These are phyloP conservation scores for Pseudonectria buxi DNA, from an alignment of 2,329 filamentous ascomycete genomes.

Conservation along the genomic window DNA sequence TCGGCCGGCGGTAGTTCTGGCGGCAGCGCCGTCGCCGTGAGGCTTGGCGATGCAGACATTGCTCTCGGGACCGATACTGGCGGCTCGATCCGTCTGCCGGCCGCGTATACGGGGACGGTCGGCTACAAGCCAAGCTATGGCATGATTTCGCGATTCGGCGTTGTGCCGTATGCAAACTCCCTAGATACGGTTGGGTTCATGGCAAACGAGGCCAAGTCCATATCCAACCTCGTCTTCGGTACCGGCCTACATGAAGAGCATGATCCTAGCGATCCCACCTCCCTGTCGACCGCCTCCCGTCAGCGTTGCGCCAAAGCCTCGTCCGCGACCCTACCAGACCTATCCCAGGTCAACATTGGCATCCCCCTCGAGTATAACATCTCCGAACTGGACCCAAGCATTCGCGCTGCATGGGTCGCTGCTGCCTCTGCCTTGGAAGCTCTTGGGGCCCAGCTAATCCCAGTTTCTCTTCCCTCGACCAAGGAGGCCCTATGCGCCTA, in stretches of 20 bases:
- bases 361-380: constrained; percentile 81
- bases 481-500: constrained; percentile 84
- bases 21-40: constrained; percentile 83
- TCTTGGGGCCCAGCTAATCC: constrained; percentile 64
- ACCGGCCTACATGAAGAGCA: constrained; percentile 42
- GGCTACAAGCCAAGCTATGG: constrained; percentile 94
- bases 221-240: constrained; percentile 48
- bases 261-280: constrained; percentile 71
- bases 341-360: constrained; percentile 41
- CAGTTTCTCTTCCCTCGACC: constrained; percentile 76
- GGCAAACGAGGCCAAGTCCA: constrained; percentile 44
- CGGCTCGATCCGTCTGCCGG: constrained; percentile 79
- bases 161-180: constrained; percentile 88
- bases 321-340: constrained; percentile 15
- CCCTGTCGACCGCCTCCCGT: constrained; percentile 51
- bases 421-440: constrained; percentile 53
- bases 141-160: constrained; percentile 75
- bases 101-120: constrained; percentile 74
- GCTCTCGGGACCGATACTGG: constrained; percentile 92
- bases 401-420: constrained; percentile 63
- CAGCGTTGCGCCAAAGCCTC: constrained; percentile 32
- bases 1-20: constrained; percentile 89
- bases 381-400: constrained; percentile 61
- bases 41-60: constrained; percentile 46
- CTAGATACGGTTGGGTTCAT: constrained; percentile 84